phyloP scores from a whole-genome alignment of 2,329 filamentous ascomycete species.

The Diaporthe sp. region DNA sequence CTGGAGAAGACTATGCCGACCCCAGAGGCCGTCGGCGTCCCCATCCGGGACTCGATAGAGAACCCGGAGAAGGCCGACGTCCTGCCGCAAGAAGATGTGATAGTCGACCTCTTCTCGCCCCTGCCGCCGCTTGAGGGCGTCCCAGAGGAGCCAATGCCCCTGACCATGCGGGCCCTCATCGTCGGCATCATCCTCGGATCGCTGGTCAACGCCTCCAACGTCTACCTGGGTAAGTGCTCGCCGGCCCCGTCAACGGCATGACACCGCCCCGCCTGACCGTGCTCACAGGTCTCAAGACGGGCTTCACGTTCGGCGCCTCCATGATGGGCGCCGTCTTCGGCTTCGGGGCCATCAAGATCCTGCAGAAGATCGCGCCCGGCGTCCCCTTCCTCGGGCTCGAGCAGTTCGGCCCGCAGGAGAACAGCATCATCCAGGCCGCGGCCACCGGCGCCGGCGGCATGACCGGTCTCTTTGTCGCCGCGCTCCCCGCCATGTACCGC shows the following conservation, averaged over 20 bases:
- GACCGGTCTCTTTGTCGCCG: conserved; percentile 67
- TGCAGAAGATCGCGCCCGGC: conserved; percentile 51
- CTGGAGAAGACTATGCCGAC: conserved; percentile 27
- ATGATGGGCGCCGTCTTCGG: conserved; percentile 66
- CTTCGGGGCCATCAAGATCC: conserved; percentile 66
- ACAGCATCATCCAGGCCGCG: conserved; percentile 67
- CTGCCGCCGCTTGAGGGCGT: conserved; percentile 45
- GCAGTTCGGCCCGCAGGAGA: conserved; percentile 67
- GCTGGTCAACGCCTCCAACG: conserved; percentile 63
- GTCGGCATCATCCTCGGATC: conserved; percentile 61
- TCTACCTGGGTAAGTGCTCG: conserved; percentile 57
- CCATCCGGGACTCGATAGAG: conserved; percentile 10
- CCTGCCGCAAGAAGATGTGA: conserved; percentile 23
- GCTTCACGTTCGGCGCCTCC: conserved; percentile 57
- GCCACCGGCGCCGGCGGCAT: conserved; percentile 68
- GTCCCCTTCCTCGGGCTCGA: conserved; percentile 65
- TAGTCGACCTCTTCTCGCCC: conserved; percentile 39
- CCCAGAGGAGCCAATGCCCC: conserved; percentile 53
- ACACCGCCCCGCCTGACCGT: not conserved
- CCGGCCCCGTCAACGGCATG: too few species aligned
- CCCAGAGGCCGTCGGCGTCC: not conserved
- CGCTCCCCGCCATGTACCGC: conserved; percentile 68
- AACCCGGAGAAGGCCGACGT: conserved; percentile 15
- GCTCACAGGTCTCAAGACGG: conserved; percentile 55
- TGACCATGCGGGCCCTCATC: conserved; percentile 61